Evolutionary conservation across 768 basidiomycete genomes (phyloP).

Genomic region (Tulasnella calospora): DNA sequence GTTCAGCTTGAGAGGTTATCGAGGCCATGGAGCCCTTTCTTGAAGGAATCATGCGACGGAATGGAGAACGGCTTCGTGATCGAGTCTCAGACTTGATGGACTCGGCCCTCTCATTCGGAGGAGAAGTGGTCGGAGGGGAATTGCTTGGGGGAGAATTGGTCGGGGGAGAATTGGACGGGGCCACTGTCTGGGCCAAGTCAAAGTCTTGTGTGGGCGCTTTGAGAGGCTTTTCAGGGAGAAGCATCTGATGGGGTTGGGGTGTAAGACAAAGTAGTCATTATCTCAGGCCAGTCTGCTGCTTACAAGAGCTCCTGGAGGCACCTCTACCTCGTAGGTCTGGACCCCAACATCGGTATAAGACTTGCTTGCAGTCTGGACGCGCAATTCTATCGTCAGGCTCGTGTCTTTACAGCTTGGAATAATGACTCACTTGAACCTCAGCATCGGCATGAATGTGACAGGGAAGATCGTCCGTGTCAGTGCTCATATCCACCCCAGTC

Average conservation of each 20-base stretch:
- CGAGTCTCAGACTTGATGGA: neutral
- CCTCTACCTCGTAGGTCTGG: constrained; percentile 4
- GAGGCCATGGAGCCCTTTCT: neutral
- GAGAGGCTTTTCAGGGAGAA: neutral
- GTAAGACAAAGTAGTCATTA: neutral
- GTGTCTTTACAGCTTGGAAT: neutral
- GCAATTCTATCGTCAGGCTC: neutral
- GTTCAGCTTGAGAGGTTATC: neutral
- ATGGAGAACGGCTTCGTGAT: constrained; percentile 3
- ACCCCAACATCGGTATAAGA: neutral
- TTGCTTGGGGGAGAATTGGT: neutral
- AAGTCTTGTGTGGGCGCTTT: neutral
- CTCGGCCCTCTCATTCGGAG: neutral
- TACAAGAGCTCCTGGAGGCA: constrained; percentile 2
- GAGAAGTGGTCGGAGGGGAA: neutral
- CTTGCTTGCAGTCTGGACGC: neutral
- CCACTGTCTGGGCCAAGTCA: neutral
- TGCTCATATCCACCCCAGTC: neutral
- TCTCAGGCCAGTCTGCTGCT: neutral
- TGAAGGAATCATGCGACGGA: neutral
- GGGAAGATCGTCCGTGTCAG: constrained; percentile 5
- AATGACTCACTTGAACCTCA: neutral
- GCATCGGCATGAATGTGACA: neutral
- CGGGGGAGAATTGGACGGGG: neutral
- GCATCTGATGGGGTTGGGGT: neutral